Evolutionary conservation across 208 protist genomes (phyloP).

Genomic region (Acanthamoeba healyi): DNA sequence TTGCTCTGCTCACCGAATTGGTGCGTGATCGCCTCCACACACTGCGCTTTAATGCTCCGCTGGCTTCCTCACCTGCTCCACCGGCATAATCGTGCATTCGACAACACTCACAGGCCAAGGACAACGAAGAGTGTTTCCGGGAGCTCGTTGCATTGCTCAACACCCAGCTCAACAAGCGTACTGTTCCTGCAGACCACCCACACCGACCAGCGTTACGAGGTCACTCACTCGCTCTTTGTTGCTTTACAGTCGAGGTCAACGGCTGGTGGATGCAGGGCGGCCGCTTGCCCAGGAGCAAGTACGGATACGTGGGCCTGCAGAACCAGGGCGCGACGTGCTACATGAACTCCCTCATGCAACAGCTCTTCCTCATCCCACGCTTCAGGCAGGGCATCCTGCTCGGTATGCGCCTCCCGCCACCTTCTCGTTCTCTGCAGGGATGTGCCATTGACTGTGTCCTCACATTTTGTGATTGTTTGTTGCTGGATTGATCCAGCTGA

Average conservation of each 20-base stretch:
- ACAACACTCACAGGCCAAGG: background rate
- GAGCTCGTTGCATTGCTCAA: conserved; percentile 36
- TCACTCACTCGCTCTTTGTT: too few relatives aligned
- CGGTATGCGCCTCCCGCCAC: background rate
- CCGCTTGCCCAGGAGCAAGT: conserved; percentile 41
- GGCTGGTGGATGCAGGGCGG: conserved; percentile 46
- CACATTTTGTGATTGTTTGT: too few relatives aligned
- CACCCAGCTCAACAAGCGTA: conserved; percentile 54
- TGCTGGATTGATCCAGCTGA: background rate
- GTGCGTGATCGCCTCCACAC: background rate
- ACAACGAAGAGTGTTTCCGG: conserved; percentile 43
- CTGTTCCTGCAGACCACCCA: background rate
- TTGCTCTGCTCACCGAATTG: conserved; percentile 85
- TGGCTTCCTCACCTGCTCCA: too few relatives aligned
- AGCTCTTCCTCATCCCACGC: conserved; percentile 86
- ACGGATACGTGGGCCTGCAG: conserved; percentile 88
- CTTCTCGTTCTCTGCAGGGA: background rate
- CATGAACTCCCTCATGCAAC: conserved; percentile 91
- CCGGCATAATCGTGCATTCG: too few relatives aligned
- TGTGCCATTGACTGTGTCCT: background rate
- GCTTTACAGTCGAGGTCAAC: background rate
- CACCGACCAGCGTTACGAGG: background rate
- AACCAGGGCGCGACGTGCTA: conserved; percentile 92
- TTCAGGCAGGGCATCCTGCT: conserved; percentile 78
- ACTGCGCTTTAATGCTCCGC: background rate